Evolutionary conservation across 208 protist genomes (phyloP).

Genomic region (Acanthamoeba castellanii): DNA sequence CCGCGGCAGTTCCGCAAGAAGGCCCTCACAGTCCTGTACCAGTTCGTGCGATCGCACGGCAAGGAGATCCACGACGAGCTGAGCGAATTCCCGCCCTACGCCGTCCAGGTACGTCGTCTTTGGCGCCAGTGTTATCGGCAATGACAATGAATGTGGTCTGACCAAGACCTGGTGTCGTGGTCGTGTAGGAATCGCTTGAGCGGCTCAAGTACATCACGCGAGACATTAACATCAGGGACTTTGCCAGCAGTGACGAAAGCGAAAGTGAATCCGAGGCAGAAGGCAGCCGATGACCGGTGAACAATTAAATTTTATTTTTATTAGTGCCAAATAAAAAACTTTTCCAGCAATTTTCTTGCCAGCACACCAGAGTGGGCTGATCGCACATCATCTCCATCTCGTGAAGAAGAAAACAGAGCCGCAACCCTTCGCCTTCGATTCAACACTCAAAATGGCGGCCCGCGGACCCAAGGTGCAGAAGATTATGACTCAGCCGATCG

Average conservation of each 20-base stretch:
- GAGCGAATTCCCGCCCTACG: constrained; percentile 25
- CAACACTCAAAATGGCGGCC: constrained; percentile 49
- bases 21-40: background rate
- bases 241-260: background rate
- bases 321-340: background rate
- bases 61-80: constrained; percentile 12
- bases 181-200: background rate
- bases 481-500: constrained; percentile 88
- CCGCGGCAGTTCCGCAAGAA: constrained; percentile 58
- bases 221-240: background rate
- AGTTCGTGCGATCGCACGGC: constrained; percentile 1
- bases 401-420: too few species aligned
- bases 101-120: background rate
- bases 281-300: background rate
- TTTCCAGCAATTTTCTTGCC: constrained; percentile 4
- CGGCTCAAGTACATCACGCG: constrained; percentile 41
- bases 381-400: background rate
- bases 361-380: background rate
- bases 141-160: background rate
- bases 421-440: background rate
- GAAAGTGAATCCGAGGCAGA: background rate
- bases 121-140: too few species aligned
- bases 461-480: constrained; percentile 82
- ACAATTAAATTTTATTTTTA: background rate
- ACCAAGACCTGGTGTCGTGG: background rate